A percentile compares a stretch with the other conserved stretches of the same genome.
These are phyloP conservation scores for Nicotiana tabacum DNA, from an alignment of 257 asterid genomes.

Conservation along the genomic window DNA sequence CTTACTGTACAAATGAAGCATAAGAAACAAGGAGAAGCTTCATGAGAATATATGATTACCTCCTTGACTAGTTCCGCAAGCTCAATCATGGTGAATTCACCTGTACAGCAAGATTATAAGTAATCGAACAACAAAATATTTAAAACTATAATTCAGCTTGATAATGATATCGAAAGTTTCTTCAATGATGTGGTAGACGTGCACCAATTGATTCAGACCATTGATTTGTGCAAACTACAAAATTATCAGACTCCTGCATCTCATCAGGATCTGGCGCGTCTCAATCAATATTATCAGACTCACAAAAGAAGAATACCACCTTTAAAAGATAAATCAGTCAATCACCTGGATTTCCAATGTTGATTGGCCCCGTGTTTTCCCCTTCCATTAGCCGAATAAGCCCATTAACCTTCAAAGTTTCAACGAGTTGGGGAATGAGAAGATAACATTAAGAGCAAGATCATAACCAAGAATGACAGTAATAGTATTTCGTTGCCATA, in stretches of 20 bases:
- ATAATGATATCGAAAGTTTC: background rate
- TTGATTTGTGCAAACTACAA: background rate
- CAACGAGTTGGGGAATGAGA: too few species aligned
- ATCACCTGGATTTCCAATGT: slow-evolving; percentile 65
- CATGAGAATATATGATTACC: slow-evolving; percentile 17
- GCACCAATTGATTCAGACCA: background rate
- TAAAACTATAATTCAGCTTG: background rate
- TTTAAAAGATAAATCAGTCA: background rate
- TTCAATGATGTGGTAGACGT: background rate
- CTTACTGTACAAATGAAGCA: background rate
- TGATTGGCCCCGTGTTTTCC: slow-evolving; percentile 57
- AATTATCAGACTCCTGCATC: background rate
- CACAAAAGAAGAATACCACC: background rate
- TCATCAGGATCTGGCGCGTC: background rate
- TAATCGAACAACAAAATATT: background rate
- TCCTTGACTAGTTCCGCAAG: slow-evolving; percentile 60
- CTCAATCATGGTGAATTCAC: slow-evolving; percentile 59
- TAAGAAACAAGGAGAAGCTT: background rate
- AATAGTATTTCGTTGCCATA: slow-evolving; percentile 4
- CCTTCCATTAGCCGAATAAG: slow-evolving; percentile 53
- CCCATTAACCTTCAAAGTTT: slow-evolving; percentile 36
- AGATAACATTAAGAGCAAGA: background rate
- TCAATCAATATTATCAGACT: too few species aligned
- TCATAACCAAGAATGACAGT: background rate
- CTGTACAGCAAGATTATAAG: slow-evolving; percentile 11